Percentiles rank a stretch among this genome's conserved stretches.
Evolutionary conservation across 805 yeast genomes (phyloP).

Genomic region (Nakazawaea laoshanensis): DNA sequence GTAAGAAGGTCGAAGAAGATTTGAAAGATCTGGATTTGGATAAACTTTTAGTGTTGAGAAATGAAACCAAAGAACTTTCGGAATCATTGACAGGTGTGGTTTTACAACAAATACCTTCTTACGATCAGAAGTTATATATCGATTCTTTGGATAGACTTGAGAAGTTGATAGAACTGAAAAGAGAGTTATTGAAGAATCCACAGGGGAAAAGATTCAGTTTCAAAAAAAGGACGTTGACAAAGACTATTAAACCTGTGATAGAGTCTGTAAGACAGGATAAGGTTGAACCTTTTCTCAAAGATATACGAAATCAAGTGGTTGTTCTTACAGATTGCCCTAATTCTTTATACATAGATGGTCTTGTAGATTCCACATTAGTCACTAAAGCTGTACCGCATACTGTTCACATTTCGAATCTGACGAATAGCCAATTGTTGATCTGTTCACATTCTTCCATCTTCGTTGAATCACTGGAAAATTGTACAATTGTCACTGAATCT

Average conservation of each 20-base stretch:
- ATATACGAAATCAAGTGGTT: neutral
- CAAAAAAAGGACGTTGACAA: conserved; percentile 11
- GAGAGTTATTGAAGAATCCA: conserved; percentile 9
- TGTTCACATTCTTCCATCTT: conserved; percentile 16
- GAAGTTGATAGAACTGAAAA: conserved; percentile 14
- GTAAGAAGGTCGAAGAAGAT: no score
- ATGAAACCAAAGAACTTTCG: no score
- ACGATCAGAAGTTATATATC: conserved; percentile 17
- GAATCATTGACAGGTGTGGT: neutral
- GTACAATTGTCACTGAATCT: conserved; percentile 13
- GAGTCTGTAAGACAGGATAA: neutral
- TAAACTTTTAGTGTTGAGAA: no score
- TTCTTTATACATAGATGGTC: neutral
- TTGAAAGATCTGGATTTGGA: no score
- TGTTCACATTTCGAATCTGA: conserved; percentile 14
- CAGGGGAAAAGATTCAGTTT: conserved; percentile 15
- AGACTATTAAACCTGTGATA: neutral
- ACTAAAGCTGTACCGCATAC: conserved; percentile 10
- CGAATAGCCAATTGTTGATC: conserved; percentile 12
- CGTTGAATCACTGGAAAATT: conserved; percentile 10
- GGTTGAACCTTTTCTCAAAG: neutral
- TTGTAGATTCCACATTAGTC: conserved; percentile 1
- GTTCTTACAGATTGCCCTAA: neutral
- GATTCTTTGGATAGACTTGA: conserved; percentile 14
- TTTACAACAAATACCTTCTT: conserved; percentile 12